phyloP scores from a whole-genome alignment of 805 yeast species.

The Soucietia sequanensis region DNA sequence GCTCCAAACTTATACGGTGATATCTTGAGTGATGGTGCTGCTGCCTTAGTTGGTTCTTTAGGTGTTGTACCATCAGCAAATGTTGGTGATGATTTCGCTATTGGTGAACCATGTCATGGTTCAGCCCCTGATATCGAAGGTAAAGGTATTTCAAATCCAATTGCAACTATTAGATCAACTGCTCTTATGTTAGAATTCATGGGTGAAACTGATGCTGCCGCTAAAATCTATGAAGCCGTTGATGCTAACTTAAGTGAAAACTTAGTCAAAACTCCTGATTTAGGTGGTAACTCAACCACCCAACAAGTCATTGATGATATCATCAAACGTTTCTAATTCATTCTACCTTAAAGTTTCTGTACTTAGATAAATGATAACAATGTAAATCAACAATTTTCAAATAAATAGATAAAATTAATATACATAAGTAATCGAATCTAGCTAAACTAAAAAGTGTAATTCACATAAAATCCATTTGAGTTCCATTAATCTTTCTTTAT shows the following conservation, averaged over 20 bases:
- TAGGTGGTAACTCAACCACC: constrained; percentile 89
- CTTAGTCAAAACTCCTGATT: constrained; percentile 82
- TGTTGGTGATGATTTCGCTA: constrained; percentile 93
- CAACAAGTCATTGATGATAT: constrained; percentile 86
- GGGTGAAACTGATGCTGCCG: constrained; percentile 88
- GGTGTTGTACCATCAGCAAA: constrained; percentile 99
- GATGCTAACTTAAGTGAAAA: constrained; percentile 88
- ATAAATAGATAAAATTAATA: too few species aligned
- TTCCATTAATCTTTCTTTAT: constrained; percentile 37
- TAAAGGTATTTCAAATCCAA: constrained; percentile 89
- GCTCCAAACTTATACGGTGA: constrained; percentile 99
- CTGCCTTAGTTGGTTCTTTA: constrained; percentile 94
- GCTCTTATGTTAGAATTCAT: constrained; percentile 97
- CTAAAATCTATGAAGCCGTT: constrained; percentile 89
- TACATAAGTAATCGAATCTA: too few species aligned
- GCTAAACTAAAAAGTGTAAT: too few species aligned
- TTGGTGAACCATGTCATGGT: constrained; percentile 99
- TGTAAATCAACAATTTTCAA: too few species aligned
- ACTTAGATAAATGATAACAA: too few species aligned
- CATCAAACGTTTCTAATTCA: constrained; percentile 46
- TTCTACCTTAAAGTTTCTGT: too few species aligned
- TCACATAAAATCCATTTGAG: too few species aligned
- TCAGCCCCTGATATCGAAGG: constrained; percentile 99
- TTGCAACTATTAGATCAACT: constrained; percentile 96
- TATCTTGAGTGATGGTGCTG: constrained; percentile 95